Base-by-base conservation (phyloP, 768 basidiomycete species). In the Pulveroboletus sp. region DNA sequence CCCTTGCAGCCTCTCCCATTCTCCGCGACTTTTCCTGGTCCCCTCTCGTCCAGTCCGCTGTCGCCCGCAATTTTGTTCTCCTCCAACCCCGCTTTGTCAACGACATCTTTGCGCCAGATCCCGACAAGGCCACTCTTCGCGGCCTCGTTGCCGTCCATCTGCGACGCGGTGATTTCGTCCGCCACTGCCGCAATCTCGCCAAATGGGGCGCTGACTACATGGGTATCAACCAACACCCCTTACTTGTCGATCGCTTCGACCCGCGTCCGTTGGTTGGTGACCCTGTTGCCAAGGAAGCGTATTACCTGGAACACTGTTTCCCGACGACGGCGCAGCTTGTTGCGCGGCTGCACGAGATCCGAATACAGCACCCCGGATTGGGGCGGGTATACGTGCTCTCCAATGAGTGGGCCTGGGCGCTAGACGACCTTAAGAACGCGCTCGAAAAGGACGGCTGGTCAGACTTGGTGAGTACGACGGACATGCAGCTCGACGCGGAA, bases 131-230 rank as follows among this genome's bases (percentile, higher is more conserved):
- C 35, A 64, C 67, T 8, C 65, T 79, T 21, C 57, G 65, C 2
- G 77, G 75, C 3, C 68, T 81, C 6, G 59, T 83, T 11, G 82
- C 82, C 1, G 49, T 83, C 8, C 81, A 83, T 46, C 69, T 83
- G 37, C 74, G 81, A 0, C 69, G 80, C 1, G 82, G 82, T 6
- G 82, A 83, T 51, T 83, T 77, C 57, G 71, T 76, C 37, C 74
- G 81, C 0, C 81, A 82, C 55, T 83, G 82, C 53, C 68, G 69
- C 2, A 74, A 77, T 35, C 72, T 83, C 32, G 72, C 73, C 1
- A 51, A 62, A 5, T 78, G 76, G 77, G 59, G 63, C 37, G 56
- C 73, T 0, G 49, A 56, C 1, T 83, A 75, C 58, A 77, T 77
- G 69, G 80, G 80, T 10, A 67, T 81, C 32, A 79, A 78, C 57